Conservation (phyloP, 202 grass and related monocot genomes). For the Bolboschoenoplectus hybrid region DNA sequence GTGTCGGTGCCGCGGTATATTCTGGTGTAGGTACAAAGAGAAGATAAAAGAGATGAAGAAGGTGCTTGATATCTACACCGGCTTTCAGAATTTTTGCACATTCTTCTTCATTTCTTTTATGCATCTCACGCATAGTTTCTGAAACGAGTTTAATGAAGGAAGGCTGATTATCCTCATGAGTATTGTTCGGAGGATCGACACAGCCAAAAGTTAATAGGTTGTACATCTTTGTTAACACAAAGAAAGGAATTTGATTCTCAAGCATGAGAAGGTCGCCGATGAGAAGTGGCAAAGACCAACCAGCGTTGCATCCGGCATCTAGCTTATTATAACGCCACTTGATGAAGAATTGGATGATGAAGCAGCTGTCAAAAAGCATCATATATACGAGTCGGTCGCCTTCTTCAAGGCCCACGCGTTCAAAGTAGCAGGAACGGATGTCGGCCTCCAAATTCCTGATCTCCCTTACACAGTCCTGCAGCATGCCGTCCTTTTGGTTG, state of each 20-base stretch:
- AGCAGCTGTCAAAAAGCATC: conserved; percentile 47
- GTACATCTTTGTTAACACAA: conserved; percentile 37
- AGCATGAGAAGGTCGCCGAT: conserved; percentile 32
- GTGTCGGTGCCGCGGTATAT: neutral
- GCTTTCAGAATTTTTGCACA: neutral
- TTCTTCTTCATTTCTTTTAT: neutral
- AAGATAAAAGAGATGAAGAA: conserved; percentile 44
- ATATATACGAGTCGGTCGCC: conserved; percentile 12
- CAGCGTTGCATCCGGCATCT: neutral
- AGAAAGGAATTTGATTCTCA: conserved; percentile 35
- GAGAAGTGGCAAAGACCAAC: conserved; percentile 30
- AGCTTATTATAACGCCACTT: neutral
- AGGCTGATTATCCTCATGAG: neutral
- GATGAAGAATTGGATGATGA: conserved; percentile 45
- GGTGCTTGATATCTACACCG: conserved; percentile 25
- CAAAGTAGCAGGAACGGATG: conserved; percentile 29
- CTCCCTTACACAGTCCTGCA: neutral
- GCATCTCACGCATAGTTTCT: neutral
- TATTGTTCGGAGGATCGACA: neutral
- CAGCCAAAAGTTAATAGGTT: neutral
- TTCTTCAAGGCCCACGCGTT: neutral
- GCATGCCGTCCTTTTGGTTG: neutral
- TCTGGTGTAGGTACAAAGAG: neutral
- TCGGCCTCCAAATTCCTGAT: conserved; percentile 2
- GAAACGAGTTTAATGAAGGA: neutral